phyloP scores from a whole-genome alignment of 106 monocot species.

The Narthecium ossifragum region DNA sequence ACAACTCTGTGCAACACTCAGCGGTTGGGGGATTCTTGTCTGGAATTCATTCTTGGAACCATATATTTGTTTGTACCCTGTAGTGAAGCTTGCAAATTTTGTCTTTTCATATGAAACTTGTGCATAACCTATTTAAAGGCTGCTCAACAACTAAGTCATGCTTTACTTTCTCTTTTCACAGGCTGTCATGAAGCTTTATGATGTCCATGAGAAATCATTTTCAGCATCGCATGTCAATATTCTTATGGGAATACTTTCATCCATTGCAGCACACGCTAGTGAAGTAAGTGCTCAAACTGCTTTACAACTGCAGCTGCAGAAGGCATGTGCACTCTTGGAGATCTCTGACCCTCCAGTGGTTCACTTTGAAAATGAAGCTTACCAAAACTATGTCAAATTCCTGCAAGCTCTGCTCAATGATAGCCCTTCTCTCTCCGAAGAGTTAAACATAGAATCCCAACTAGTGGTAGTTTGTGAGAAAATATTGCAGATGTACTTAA shows the following conservation, averaged over 20 bases:
- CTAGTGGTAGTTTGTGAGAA: slow-evolving; percentile 51
- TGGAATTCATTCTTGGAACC: too few species aligned
- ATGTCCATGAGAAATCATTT: slow-evolving; percentile 34
- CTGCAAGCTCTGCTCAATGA: slow-evolving; percentile 30
- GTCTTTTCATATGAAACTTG: too few species aligned
- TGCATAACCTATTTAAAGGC: too few species aligned
- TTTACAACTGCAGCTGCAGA: slow-evolving; percentile 53
- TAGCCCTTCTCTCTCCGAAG: slow-evolving; percentile 23
- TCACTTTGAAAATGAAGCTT: slow-evolving; percentile 80
- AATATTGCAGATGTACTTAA: slow-evolving; percentile 65
- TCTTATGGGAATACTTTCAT: slow-evolving; percentile 63
- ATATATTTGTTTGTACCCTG: too few species aligned
- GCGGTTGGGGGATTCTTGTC: too few species aligned
- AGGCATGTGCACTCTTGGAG: slow-evolving; percentile 66
- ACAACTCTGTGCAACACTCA: too few species aligned
- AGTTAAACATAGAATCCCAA: slow-evolving; percentile 38
- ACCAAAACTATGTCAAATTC: slow-evolving; percentile 61
- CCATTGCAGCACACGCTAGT: slow-evolving; percentile 61
- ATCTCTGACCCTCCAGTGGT: slow-evolving; percentile 73
- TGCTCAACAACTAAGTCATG: too few species aligned
- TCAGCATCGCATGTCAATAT: slow-evolving; percentile 39
- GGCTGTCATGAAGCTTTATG: slow-evolving; percentile 59
- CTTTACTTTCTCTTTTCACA: slow-evolving; percentile 22
- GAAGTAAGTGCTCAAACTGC: slow-evolving; percentile 32
- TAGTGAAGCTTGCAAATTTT: too few species aligned